Base-by-base conservation (phyloP, 306 rosid species). In the Corylus avellana region DNA sequence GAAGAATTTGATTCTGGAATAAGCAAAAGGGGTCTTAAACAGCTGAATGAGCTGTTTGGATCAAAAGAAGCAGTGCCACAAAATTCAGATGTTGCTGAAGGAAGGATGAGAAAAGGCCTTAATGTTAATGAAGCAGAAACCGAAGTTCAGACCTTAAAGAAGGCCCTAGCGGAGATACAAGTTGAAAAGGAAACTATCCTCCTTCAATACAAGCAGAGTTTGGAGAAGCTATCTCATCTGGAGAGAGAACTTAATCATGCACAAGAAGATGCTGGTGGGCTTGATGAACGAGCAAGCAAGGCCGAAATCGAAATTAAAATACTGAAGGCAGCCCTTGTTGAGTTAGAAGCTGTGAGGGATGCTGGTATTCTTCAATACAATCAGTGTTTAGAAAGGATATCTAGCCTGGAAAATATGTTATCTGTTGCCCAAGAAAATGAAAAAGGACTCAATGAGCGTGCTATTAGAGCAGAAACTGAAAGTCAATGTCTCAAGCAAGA, bases 261-360 rank as follows among this genome's bases (percentile, higher is more conserved):
- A 7, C 90, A 86, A 80, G 70, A 77, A 44, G 89, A 79, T 79
- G 88, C 93, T 44, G 89, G 89, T 22, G 88, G 92, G 76, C 98
- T 96, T 46, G 88, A 89, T 73, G 98, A 93, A 70, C 91, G 85
- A 78, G 98, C 92, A 10, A 89, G 93, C 90, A 89, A 93, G 86
- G 92, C 96, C 47, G 99, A 96, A 78, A 93, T 92, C 62, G 99
- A 96, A 87, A 84, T 88, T 13, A 85, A 84, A 63, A 82, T 90
- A 84, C 71, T 91, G 87, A 91, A 85, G 90, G 98, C 91, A 88
- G 88, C 93, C 53, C 89, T 93, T 71, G 78, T 70, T 5, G 89
- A 87, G 81, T 57, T 96, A 72, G 85, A 90, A 86, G 85, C 83
- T 18, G 91, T 88, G 82, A 91, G 90, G 84, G 91, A 90, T 83